Base-by-base conservation (phyloP, 2,329 filamentous ascomycete genomes). In the Diplodia corticola region DNA sequence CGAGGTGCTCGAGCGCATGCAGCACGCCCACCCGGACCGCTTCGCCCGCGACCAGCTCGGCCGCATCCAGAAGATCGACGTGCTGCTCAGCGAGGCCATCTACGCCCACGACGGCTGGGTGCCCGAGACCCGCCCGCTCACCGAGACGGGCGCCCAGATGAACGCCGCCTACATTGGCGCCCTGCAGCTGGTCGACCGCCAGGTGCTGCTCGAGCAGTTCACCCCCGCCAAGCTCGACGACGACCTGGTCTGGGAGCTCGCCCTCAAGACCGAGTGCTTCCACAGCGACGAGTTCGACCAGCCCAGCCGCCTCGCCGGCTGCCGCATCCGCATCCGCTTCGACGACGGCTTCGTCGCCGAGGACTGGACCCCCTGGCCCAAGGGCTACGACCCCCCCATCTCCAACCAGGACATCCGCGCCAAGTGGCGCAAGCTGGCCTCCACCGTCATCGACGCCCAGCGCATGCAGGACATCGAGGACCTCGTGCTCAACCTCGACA, bases 101-200 rank as follows among this genome's bases (percentile, higher is more conserved):
- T 79, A 75, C 55, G 68, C 76, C 15, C 78, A 80, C 54, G 77
- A 75, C 13, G 79, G 79, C 9, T 81, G 75, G 72, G 69, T 73
- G 7, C 69, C 74, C 1, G 70, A 71, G 35, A 13, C 30, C n/a
- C 70, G 75, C 12, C 78, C 79, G 0, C 59, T 80, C 5, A 75
- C 73, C 0, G 68, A 70, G 5, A 78, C 75, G 0, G 78, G 78
- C 1, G 78, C 78, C 3, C 79, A 81, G 61, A 80, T 81, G 79
- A 76, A 72, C 61, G 71, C 70, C 15, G 68, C 73, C 26, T 81
- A 79, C 67, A 71, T 75, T 12, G 74, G 73, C 1, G 79, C 75
- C 0, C 73, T 71, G 4, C 78, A 81, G 61, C 67, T 81, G 4
- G 71, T 80, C 5, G 77, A 81, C 66, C 68, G 69, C 3, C 68